Conservation (phyloP, 2,329 filamentous ascomycete genomes). For the Penicillium hordei region DNA sequence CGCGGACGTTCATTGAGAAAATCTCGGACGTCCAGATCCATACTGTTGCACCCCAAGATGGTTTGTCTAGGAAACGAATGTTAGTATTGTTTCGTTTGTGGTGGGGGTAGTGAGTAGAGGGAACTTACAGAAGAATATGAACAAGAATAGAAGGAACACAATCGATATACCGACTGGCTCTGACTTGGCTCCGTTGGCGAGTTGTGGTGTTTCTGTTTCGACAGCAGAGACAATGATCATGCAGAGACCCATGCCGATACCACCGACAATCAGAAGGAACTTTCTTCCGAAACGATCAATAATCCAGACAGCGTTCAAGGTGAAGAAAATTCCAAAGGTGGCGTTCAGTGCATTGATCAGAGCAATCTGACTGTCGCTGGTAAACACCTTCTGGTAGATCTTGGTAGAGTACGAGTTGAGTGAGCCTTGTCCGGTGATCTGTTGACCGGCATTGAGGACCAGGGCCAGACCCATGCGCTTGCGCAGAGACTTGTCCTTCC, state of each 20-base stretch:
- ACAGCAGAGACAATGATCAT: constrained; percentile 66
- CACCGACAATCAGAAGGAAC: constrained; percentile 68
- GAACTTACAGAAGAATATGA: constrained; percentile 51
- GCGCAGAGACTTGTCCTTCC: constrained; percentile 68
- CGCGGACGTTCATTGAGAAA: constrained; percentile 71
- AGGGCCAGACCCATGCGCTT: constrained; percentile 66
- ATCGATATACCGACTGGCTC: constrained; percentile 65
- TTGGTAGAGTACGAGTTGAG: constrained; percentile 72
- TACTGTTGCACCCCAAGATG: constrained; percentile 67
- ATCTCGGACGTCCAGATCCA: constrained; percentile 72
- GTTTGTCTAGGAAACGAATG: constrained; percentile 54
- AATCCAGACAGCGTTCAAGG: constrained; percentile 70
- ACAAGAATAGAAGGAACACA: constrained; percentile 66
- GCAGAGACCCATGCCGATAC: constrained; percentile 66
- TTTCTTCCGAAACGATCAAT: constrained; percentile 70
- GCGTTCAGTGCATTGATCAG: constrained; percentile 74
- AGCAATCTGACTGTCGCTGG: constrained; percentile 58
- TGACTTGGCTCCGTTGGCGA: constrained; percentile 53
- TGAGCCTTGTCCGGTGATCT: constrained; percentile 70
- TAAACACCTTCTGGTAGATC: constrained; percentile 71
- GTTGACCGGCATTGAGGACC: constrained; percentile 68
- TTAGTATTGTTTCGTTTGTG: constrained; percentile 24
- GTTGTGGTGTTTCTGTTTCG: constrained; percentile 57
- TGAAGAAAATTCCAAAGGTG: constrained; percentile 71
- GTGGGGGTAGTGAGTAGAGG: constrained; percentile 2